These are phyloP conservation scores for Aschersonia sp. DNA, from an alignment of 2,329 filamentous ascomycete genomes.

Conservation along the genomic window DNA sequence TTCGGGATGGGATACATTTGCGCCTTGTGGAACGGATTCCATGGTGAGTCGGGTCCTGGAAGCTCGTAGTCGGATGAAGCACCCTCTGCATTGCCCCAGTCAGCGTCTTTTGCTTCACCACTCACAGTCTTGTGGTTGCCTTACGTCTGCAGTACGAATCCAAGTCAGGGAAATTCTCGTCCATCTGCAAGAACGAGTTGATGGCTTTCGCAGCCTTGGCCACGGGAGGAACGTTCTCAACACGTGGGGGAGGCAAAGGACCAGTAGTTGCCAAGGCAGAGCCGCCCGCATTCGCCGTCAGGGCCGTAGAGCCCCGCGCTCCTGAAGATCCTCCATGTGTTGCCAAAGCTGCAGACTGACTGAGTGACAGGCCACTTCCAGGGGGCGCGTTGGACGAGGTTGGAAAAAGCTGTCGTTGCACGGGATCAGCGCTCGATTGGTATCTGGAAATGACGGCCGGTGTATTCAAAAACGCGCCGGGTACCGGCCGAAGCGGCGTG, in stretches of 20 bases:
- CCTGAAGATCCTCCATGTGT: not conserved
- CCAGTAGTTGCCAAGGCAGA: slow-evolving; percentile 16
- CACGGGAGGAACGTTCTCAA: slow-evolving; percentile 46
- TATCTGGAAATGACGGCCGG: slow-evolving; percentile 45
- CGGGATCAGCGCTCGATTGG: slow-evolving; percentile 27
- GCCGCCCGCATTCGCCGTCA: slow-evolving; percentile 12
- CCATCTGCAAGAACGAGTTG: slow-evolving; percentile 61
- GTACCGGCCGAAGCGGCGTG: slow-evolving; percentile 59
- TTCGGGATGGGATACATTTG: slow-evolving; percentile 85
- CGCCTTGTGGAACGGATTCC: slow-evolving; percentile 80
- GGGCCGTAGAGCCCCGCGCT: slow-evolving; percentile 3
- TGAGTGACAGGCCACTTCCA: slow-evolving; percentile 7
- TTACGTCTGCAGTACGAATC: slow-evolving; percentile 81
- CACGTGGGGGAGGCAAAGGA: slow-evolving; percentile 27
- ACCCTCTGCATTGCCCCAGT: slow-evolving; percentile 47
- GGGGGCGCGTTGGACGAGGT: slow-evolving; percentile 10
- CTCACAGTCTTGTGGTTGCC: slow-evolving; percentile 18
- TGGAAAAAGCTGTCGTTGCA: slow-evolving; percentile 37
- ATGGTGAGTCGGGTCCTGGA: slow-evolving; percentile 49
- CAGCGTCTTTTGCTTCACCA: slow-evolving; percentile 1
- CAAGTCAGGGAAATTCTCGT: slow-evolving; percentile 74
- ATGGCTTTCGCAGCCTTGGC: slow-evolving; percentile 72
- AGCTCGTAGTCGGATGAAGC: slow-evolving; percentile 87
- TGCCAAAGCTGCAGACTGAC: not conserved
- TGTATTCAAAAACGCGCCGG: slow-evolving; percentile 64